Conservation (phyloP, 1,284 basidiomycete species). For the Cutaneotrichosporon dermatis region DNA sequence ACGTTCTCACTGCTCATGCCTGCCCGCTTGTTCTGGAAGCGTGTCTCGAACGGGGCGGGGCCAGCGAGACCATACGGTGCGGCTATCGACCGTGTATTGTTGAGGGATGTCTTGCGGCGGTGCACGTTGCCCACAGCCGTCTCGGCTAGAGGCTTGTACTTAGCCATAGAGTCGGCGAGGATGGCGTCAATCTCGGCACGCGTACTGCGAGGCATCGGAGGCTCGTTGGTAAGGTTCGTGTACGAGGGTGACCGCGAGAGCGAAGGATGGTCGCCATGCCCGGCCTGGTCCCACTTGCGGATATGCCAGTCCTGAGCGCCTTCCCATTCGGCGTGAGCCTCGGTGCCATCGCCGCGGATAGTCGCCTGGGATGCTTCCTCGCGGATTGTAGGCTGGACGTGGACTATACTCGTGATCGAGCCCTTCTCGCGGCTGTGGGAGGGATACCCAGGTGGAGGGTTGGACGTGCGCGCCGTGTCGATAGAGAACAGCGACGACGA, state of each 20-base stretch:
- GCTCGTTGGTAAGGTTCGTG: too few species aligned
- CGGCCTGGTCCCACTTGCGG: not conserved
- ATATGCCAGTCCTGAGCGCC: not conserved
- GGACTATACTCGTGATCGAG: slow-evolving; percentile 25
- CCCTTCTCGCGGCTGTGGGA: slow-evolving; percentile 27
- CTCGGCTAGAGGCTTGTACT: slow-evolving; percentile 33
- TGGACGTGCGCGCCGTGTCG: slow-evolving; percentile 29
- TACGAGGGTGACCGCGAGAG: not conserved
- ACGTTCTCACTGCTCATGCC: slow-evolving; percentile 11
- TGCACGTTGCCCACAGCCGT: slow-evolving; percentile 1
- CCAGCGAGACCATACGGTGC: slow-evolving; percentile 36
- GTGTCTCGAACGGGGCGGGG: slow-evolving; percentile 3
- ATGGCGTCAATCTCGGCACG: slow-evolving; percentile 29
- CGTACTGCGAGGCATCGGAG: slow-evolving; percentile 23
- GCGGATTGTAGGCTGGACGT: slow-evolving; percentile 34
- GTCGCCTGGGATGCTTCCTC: slow-evolving; percentile 39
- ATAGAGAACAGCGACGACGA: slow-evolving; percentile 35
- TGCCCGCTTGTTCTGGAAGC: slow-evolving; percentile 23
- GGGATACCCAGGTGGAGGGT: slow-evolving; percentile 8
- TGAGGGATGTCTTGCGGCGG: slow-evolving; percentile 28
- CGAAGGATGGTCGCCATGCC: not conserved
- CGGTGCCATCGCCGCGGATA: slow-evolving; percentile 2
- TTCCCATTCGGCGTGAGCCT: not conserved
- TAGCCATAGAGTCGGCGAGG: slow-evolving; percentile 30
- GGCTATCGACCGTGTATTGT: slow-evolving; percentile 18